Evolutionary conservation across 805 yeast genomes (phyloP).

Genomic region (Zygotorulaspora sp.): DNA sequence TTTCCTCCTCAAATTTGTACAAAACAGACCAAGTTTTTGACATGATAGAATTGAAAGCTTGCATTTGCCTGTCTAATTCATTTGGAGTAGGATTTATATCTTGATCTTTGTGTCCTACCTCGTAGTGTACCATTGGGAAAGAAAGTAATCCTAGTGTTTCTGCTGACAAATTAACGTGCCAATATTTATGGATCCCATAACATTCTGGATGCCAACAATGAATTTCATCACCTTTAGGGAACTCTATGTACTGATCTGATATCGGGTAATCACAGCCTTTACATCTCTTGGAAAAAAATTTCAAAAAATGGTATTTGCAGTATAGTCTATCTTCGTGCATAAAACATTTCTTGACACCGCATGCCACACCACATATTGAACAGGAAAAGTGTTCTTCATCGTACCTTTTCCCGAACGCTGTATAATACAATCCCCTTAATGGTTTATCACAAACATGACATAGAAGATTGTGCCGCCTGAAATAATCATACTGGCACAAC

Average conservation of each 20-base stretch:
- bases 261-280: slow-evolving; percentile 92
- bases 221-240: slow-evolving; percentile 81
- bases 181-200: slow-evolving; percentile 93
- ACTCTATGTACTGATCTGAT: slow-evolving; percentile 89
- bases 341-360: slow-evolving; percentile 88
- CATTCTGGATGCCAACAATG: slow-evolving; percentile 99
- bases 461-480: slow-evolving; percentile 76
- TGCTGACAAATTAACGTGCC: slow-evolving; percentile 80
- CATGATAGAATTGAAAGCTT: slow-evolving; percentile 55
- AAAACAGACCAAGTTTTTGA: slow-evolving; percentile 77
- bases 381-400: slow-evolving; percentile 96
- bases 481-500: slow-evolving; percentile 89
- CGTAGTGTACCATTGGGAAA: slow-evolving; percentile 27
- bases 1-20: slow-evolving; percentile 83
- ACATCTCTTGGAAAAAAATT: slow-evolving; percentile 78
- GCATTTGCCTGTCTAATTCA: slow-evolving; percentile 55
- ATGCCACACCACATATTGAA: slow-evolving; percentile 75
- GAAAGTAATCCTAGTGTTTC: slow-evolving; percentile 48
- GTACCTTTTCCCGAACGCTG: slow-evolving; percentile 86
- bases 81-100: slow-evolving; percentile 41
- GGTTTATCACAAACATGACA: slow-evolving; percentile 84
- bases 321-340: slow-evolving; percentile 79
- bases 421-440: slow-evolving; percentile 85
- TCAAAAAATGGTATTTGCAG: slow-evolving; percentile 92
- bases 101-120: slow-evolving; percentile 19